Evolutionary conservation across 352 stramenopile genomes (phyloP).

Genomic region (Pythium vanterpoolii): DNA sequence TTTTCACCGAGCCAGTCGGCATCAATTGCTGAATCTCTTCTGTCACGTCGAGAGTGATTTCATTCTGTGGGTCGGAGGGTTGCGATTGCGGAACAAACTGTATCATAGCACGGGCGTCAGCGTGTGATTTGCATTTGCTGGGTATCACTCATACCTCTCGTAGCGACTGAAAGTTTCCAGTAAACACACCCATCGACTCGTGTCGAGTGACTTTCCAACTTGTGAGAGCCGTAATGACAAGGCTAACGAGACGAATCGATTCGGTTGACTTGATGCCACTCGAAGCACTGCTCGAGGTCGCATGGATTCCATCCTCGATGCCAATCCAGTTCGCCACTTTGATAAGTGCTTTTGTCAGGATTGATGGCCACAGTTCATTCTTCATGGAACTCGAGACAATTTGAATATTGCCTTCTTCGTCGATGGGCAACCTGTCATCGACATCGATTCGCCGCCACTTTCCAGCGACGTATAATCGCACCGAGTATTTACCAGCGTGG

Average conservation of each 20-base stretch:
- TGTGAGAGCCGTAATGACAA: slow-evolving; percentile 42
- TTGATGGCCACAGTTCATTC: slow-evolving; percentile 63
- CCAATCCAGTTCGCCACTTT: slow-evolving; percentile 63
- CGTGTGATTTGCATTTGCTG: neutral
- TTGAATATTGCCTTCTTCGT: slow-evolving; percentile 41
- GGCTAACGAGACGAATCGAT: slow-evolving; percentile 24
- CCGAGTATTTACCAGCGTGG: slow-evolving; percentile 67
- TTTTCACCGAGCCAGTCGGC: neutral
- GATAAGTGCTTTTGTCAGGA: slow-evolving; percentile 69
- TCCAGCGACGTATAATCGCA: slow-evolving; percentile 67
- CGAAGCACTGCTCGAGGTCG: neutral
- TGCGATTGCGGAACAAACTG: slow-evolving; percentile 12
- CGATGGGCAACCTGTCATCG: slow-evolving; percentile 66
- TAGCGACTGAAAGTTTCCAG: slow-evolving; percentile 10
- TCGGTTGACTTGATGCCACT: neutral
- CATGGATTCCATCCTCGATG: neutral
- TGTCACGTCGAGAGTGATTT: slow-evolving; percentile 8
- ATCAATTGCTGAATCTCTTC: neutral
- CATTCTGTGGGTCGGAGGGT: slow-evolving; percentile 8
- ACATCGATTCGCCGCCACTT: slow-evolving; percentile 71
- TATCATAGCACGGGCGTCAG: neutral
- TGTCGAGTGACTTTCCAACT: slow-evolving; percentile 56
- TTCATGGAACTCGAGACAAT: slow-evolving; percentile 55
- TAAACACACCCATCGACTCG: neutral
- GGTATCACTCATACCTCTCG: slow-evolving; percentile 7